A percentile compares a stretch with the other conserved stretches of the same genome.
Conservation (phyloP, 805 yeast genomes). For the Candida tibetensis region DNA sequence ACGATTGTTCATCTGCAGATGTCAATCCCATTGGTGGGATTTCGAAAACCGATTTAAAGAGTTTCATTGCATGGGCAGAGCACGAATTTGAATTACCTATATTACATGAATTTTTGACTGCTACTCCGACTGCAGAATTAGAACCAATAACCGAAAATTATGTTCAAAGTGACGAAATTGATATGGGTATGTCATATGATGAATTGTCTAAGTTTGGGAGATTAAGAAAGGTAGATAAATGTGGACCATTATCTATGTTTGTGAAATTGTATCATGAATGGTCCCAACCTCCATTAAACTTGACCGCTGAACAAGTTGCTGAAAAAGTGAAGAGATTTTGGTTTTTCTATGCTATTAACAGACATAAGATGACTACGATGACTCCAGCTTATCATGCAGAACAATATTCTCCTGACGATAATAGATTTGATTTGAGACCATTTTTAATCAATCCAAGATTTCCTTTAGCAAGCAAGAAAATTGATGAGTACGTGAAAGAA, state of each 20-base stretch:
- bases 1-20: slow-evolving; percentile 97
- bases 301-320: slow-evolving; percentile 82
- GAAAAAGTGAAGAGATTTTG: slow-evolving; percentile 90
- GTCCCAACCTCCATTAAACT: slow-evolving; percentile 64
- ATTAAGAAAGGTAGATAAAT: slow-evolving; percentile 84
- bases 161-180: slow-evolving; percentile 94
- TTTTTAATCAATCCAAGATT: slow-evolving; percentile 87
- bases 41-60: slow-evolving; percentile 87
- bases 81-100: slow-evolving; percentile 71
- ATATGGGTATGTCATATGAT: slow-evolving; percentile 98
- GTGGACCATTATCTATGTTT: slow-evolving; percentile 97
- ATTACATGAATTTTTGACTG: slow-evolving; percentile 72
- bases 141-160: slow-evolving; percentile 93
- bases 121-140: slow-evolving; percentile 96
- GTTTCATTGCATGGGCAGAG: slow-evolving; percentile 79
- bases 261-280: slow-evolving; percentile 86
- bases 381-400: slow-evolving; percentile 98
- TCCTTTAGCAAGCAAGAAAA: slow-evolving; percentile 85
- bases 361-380: slow-evolving; percentile 96
- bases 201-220: slow-evolving; percentile 90
- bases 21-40: slow-evolving; percentile 98
- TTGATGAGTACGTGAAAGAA: slow-evolving; percentile 71
- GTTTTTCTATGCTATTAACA: slow-evolving; percentile 89
- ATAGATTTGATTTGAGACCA: slow-evolving; percentile 94
- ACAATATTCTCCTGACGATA: slow-evolving; percentile 97